Evolutionary conservation across 2,329 filamentous ascomycete species (phyloP), one percentile per base, ranked within the genome.

Genomic region (Lachnellula cervina): DNA sequence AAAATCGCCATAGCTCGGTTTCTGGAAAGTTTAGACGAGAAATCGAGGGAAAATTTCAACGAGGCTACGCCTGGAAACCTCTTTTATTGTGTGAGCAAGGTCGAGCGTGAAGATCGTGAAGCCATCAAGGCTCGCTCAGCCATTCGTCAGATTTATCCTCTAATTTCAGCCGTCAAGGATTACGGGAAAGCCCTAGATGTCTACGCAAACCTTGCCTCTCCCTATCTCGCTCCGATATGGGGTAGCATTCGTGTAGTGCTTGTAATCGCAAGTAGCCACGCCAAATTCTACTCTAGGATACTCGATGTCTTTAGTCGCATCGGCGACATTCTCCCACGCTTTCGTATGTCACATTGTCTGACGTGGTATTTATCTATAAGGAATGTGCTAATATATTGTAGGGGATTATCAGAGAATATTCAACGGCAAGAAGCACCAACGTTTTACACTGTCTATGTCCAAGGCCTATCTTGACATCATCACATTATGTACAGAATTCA

Each of bases 381-480:
- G 2, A 4, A 13, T 16, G 17, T 25, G 45, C 19, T 25, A 17
- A 34, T 21, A 21, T 9, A 2, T 2, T 21, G n/a, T 38, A 58
- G 49, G 49, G 21, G 55, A 59, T 9, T 63, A 59, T 21, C 49
- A 61, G 40, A 49, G 54, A 5, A 57, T 63, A 14, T 63, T 59
- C 40, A 21, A 52, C 32, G 19, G 42, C n/a, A 38, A 54, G 14
- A 59, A 60, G 28, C 51, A 63, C 42, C 38, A 21, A 14, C 54
- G 59, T 13, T 42, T 62, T 6, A 55, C 34, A 3, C 43, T 57
- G 53, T 45, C 56, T 6, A 2, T 59, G 19, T 57, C 57, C 11
- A 34, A 52, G 25, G 35, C 58, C 17, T 62, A 63, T 48, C 55
- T 63, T 7, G 58, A 62, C 3, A 60, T 62, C 17, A 58, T 62